Evolutionary conservation across 306 rosid genomes (phyloP).

Genomic region (Elaeagnus macrophylla): DNA sequence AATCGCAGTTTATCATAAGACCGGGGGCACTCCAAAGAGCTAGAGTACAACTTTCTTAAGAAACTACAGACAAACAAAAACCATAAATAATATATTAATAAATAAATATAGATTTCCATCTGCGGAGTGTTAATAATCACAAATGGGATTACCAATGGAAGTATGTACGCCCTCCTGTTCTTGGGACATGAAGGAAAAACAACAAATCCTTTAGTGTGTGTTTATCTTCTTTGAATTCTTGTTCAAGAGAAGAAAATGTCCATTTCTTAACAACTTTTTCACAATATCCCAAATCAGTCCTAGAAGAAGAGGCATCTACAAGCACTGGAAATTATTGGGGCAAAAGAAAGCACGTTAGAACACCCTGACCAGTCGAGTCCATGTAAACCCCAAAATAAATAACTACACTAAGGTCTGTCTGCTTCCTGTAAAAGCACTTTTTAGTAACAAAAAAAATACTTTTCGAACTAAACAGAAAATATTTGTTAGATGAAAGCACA

Average conservation of each 20-base stretch:
- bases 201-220: conserved; percentile 66
- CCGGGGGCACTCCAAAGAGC: conserved; percentile 79
- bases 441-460: no score
- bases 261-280: conserved; percentile 65
- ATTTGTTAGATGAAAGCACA: no score
- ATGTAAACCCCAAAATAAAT: background rate
- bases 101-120: background rate
- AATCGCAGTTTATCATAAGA: conserved; percentile 91
- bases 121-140: background rate
- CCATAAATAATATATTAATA: conserved; percentile 19
- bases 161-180: conserved; percentile 95
- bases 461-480: no score
- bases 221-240: conserved; percentile 48
- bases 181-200: conserved; percentile 87
- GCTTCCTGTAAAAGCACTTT: no score
- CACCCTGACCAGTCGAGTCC: conserved; percentile 1
- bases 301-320: conserved; percentile 35
- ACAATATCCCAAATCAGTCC: conserved; percentile 45
- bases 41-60: conserved; percentile 71
- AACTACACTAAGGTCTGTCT: no score
- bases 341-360: background rate
- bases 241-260: conserved; percentile 56
- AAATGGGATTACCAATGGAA: conserved; percentile 55
- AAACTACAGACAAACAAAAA: conserved; percentile 43
- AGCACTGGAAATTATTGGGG: conserved; percentile 7